Conservation (phyloP, 2,329 filamentous ascomycete genomes). For the Paraphoma chrysanthemicola region DNA sequence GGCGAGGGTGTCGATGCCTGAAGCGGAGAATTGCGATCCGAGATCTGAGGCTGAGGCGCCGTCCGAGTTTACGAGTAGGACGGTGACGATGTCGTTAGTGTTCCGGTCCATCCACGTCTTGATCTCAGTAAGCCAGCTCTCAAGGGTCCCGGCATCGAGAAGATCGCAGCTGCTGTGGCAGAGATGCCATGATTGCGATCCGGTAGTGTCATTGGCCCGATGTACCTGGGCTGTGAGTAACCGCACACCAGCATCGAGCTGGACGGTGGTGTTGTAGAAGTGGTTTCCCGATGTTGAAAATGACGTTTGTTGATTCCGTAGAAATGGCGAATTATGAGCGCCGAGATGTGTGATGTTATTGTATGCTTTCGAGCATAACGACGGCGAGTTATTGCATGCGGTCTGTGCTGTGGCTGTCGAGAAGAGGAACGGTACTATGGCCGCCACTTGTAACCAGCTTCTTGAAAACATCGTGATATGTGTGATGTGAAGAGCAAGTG, state of each 20-base stretch:
- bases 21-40: conserved; percentile 50
- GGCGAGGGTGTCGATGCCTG: conserved; percentile 67
- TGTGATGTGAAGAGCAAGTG: background rate
- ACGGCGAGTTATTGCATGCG: conserved; percentile 83
- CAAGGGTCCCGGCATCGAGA: conserved; percentile 72
- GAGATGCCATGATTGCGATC: conserved; percentile 61
- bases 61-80: conserved; percentile 76
- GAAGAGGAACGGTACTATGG: conserved; percentile 38
- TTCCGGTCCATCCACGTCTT: conserved; percentile 73
- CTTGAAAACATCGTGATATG: conserved; percentile 37
- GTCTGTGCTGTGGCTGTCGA: conserved; percentile 39
- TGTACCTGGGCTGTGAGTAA: conserved; percentile 77
- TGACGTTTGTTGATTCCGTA: conserved; percentile 67
- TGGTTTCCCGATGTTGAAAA: conserved; percentile 75
- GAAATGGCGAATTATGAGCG: conserved; percentile 76
- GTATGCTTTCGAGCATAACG: conserved; percentile 74
- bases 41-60: conserved; percentile 63
- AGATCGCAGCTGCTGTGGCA: conserved; percentile 74
- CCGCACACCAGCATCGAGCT: conserved; percentile 74
- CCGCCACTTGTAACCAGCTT: conserved; percentile 33
- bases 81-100: conserved; percentile 76
- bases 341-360: conserved; percentile 80
- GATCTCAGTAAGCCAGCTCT: conserved; percentile 69
- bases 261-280: conserved; percentile 73
- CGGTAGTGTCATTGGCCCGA: conserved; percentile 54